A percentile compares a stretch with the other conserved stretches of the same genome.
phyloP scores from a whole-genome alignment of 2,329 filamentous ascomycete genomes.

The Teratosphaeria epicoccoides region DNA sequence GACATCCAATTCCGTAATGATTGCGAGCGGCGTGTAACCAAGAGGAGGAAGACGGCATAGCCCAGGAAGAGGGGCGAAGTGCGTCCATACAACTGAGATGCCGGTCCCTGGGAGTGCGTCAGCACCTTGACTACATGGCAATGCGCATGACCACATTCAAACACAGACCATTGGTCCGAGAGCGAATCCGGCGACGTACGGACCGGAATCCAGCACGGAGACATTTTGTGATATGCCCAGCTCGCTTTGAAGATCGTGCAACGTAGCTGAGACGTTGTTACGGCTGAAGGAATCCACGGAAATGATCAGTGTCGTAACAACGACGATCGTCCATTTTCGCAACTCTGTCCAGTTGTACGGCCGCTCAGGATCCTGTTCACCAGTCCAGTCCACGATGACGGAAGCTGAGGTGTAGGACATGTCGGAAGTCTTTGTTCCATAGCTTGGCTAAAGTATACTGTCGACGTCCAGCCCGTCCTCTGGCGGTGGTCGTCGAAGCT shows the following conservation, averaged over 20 bases:
- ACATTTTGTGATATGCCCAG: slow-evolving; percentile 39
- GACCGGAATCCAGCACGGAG: slow-evolving; percentile 39
- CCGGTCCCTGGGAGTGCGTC: background rate
- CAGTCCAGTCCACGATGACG: background rate
- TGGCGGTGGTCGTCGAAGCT: too few species aligned
- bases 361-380: background rate
- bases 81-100: background rate
- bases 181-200: slow-evolving; percentile 33
- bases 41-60: background rate
- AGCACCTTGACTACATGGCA: background rate
- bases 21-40: background rate
- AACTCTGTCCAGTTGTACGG: background rate
- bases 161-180: slow-evolving; percentile 24
- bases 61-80: background rate
- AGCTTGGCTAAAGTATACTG: too few species aligned
- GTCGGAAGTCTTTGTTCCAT: too few species aligned
- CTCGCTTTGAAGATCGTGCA: slow-evolving; percentile 28
- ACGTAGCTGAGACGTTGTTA: slow-evolving; percentile 37
- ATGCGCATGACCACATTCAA: background rate
- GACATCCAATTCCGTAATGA: background rate
- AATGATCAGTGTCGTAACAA: background rate
- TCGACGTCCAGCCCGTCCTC: too few species aligned
- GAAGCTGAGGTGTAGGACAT: background rate
- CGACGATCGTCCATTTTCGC: background rate
- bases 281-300: slow-evolving; percentile 38